Evolutionary conservation across 2,329 filamentous ascomycete genomes (phyloP).

Genomic region (Calonectria naviculata): DNA sequence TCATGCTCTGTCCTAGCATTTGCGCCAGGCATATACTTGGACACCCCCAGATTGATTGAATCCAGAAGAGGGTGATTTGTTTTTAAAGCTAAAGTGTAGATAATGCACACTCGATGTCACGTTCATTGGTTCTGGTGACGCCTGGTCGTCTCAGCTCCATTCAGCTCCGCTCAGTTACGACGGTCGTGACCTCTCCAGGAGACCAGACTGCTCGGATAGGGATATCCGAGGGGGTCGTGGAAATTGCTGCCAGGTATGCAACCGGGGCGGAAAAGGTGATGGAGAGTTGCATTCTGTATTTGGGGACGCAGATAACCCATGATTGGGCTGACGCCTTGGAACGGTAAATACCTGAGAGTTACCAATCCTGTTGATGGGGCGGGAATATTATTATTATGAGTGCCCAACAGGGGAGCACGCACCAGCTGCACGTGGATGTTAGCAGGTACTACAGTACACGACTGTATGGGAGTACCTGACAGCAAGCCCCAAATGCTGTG

Average conservation of each 20-base stretch:
- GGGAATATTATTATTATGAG: conserved; percentile 7
- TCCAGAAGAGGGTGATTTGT: neutral
- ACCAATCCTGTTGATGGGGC: neutral
- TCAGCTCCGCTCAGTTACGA: conserved; percentile 6
- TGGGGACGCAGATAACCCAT: neutral
- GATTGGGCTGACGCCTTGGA: neutral
- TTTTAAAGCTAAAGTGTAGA: neutral
- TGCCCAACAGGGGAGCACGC: neutral
- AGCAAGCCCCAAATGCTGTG: neutral
- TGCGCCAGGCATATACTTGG: neutral
- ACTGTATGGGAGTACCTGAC: neutral
- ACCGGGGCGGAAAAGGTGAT: neutral
- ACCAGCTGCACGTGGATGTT: conserved; percentile 6
- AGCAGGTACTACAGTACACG: neutral
- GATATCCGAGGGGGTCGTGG: neutral
- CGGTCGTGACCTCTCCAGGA: neutral
- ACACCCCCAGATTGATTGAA: neutral
- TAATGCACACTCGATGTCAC: conserved; percentile 2
- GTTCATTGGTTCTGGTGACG: neutral
- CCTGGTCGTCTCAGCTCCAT: conserved; percentile 12
- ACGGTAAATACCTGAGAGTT: neutral
- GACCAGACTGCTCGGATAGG: neutral
- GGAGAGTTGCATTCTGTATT: neutral
- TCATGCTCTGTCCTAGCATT: neutral
- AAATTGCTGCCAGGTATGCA: neutral